Base-by-base conservation (phyloP, 2,329 filamentous ascomycete genomes). In the Zymoseptoria brevis region DNA sequence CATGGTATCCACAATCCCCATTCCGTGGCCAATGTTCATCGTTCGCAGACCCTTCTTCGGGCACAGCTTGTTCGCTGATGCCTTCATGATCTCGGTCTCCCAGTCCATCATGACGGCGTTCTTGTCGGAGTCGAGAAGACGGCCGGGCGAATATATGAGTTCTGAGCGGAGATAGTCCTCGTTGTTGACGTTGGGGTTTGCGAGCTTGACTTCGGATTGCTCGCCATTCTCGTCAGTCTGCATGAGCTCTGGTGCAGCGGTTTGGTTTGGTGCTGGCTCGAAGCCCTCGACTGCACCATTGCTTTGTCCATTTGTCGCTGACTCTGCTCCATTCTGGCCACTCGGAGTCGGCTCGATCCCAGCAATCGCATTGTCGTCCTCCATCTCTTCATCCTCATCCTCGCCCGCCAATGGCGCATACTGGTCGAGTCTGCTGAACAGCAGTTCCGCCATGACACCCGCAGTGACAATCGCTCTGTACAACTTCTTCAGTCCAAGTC, bases 381-480 rank as follows among this genome's bases (percentile, higher is more conserved):
- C 78, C 1, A 77, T 78, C 13, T 80, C 79, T 0, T 76, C 75
- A 0, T 75, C 74, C 13, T 80, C 81, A 30, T 77, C 81, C 0
- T 76, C 80, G 3, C 84, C 87, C 1, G 77, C 81, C 4, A 96
- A 78, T 71, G 80, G 79, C 74, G 93, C 87, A 69, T 96, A 97
- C 13, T 86, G 87, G 52, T 92, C 90, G 71, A 97, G 77, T 53
- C 94, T 76, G 62, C 86, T 87, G 68, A 97, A 83, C 19, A 99
- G 76, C 72, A 97, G 78, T 79, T 97, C 94, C 0, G 93, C 93
- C 55, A 93, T 82, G 57, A 96, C 89, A 16, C 94, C 94, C 1
- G 93, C 93, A 71, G 93, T 89, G 7, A 97, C 88, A 72, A 93
- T 89, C 59, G 91, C 74, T 49, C 87, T 83, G 72, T 99, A 97